Conservation (phyloP, 2,329 filamentous ascomycete species). For the Xylaria digitata region DNA sequence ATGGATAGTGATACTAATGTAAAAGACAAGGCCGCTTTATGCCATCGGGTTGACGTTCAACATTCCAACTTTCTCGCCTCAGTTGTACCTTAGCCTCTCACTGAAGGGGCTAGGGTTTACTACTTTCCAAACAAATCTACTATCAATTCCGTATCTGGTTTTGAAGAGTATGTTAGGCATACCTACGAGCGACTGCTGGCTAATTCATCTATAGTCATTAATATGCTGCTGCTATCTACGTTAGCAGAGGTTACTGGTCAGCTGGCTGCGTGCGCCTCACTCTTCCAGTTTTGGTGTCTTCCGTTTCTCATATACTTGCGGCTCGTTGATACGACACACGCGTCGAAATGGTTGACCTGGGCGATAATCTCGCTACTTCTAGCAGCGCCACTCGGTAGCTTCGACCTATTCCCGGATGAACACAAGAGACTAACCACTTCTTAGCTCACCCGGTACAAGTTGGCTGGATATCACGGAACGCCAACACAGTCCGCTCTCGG, state of each 20-base stretch:
- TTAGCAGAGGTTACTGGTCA: conserved; percentile 60
- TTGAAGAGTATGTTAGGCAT: conserved; percentile 50
- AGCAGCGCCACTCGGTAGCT: conserved; percentile 54
- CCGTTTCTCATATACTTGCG: conserved; percentile 67
- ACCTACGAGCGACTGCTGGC: neutral
- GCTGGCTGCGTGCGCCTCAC: conserved; percentile 60
- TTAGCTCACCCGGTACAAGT: conserved; percentile 47
- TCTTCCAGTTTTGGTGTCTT: conserved; percentile 69
- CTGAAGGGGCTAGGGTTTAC: conserved; percentile 62
- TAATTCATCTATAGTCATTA: conserved; percentile 46
- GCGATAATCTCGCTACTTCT: conserved; percentile 57
- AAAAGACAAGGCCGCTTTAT: conserved; percentile 43
- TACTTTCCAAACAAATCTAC: conserved; percentile 65
- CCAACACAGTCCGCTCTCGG: conserved; percentile 67
- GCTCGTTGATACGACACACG: conserved; percentile 53
- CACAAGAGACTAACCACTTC: conserved; percentile 19
- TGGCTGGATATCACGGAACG: conserved; percentile 61
- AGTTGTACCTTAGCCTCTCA: conserved; percentile 63
- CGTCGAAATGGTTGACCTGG: conserved; percentile 58
- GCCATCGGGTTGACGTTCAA: conserved; percentile 59
- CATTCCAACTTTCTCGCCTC: conserved; percentile 60
- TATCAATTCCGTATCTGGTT: conserved; percentile 60
- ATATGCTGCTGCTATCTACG: conserved; percentile 54
- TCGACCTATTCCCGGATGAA: neutral
- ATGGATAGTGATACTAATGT: conserved; percentile 6